These are phyloP conservation scores for Pyricularia sp. DNA, from an alignment of 2,329 filamentous ascomycete species.

Conservation along the genomic window DNA sequence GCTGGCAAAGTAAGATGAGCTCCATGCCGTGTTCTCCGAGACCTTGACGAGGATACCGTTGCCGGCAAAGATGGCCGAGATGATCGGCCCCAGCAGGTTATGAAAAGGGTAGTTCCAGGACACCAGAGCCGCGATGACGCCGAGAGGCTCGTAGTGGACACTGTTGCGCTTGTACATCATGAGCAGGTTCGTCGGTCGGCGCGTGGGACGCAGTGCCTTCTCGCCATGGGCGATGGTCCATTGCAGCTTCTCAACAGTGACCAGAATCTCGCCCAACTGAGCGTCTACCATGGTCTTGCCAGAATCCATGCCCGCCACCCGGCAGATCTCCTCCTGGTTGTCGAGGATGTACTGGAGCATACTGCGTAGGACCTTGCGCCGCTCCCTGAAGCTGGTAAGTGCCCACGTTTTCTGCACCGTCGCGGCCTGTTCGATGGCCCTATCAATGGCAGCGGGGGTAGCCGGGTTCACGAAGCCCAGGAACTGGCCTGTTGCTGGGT, in stretches of 20 bases:
- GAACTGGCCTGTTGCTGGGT: conserved; percentile 75
- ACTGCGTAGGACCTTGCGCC: conserved; percentile 66
- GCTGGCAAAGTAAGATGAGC: conserved; percentile 64
- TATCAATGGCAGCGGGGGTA: conserved; percentile 65
- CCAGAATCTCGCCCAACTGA: conserved; percentile 83
- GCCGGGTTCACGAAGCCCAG: conserved; percentile 69
- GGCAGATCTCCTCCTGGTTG: conserved; percentile 77
- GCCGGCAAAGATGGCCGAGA: conserved; percentile 80
- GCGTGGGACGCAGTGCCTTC: conserved; percentile 56
- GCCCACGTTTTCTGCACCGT: conserved; percentile 68
- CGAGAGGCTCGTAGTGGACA: conserved; percentile 81
- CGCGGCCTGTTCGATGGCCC: conserved; percentile 59
- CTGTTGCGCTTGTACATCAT: conserved; percentile 94
- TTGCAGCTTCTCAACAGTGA: conserved; percentile 83
- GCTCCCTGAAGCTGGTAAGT: conserved; percentile 61
- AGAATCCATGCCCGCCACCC: conserved; percentile 77
- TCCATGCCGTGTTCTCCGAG: conserved; percentile 94
- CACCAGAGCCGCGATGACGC: conserved; percentile 82
- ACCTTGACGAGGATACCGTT: conserved; percentile 90
- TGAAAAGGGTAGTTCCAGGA: conserved; percentile 98
- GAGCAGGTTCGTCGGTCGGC: conserved; percentile 74
- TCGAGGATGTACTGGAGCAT: conserved; percentile 75
- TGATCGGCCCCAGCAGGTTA: conserved; percentile 83
- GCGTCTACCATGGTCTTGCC: conserved; percentile 96
- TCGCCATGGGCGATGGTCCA: conserved; percentile 93